Base-by-base conservation (phyloP, 345 rosid species). In the Eucalyptus marginata region DNA sequence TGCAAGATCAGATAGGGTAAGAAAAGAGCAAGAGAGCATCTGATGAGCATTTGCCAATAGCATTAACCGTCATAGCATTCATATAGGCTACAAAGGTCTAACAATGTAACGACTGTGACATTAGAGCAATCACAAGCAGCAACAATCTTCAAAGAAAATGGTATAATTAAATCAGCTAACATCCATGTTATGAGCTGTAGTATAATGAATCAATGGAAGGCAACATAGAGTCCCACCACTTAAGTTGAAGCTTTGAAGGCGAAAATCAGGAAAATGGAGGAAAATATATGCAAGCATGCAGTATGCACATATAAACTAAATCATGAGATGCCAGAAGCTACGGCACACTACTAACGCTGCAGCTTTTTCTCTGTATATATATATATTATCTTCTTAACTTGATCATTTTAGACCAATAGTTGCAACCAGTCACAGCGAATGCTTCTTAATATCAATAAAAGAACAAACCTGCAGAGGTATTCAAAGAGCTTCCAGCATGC, bases 391-490 rank as follows among this genome's bases (percentile, higher is more conserved):
- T 76, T 76, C 83, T 40, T 76, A 76, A 76, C 83, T 10, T 20
- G 83, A 76, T 76, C 27, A 7, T 36, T 44, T 13, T 76, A 40
- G 47, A 40, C 47, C 83, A 76, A 76, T 76, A 40, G 15, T 76
- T 11, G 47, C 84, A 43, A 76, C 84, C 84, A 20, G 15, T 54
- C 47, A 12, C 27, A 33, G 20, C 17, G 12, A 36, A 52, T 86
- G n/a, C 18, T 40, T 86, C 29, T 86, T 12, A 13, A 25, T 52
- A 51, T 54, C 36, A 59, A 8, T 18, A 43, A 86, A 85, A 11
- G 31, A 86, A 79, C 93, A 33, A 44, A 92, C 95, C 95, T 92
- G 95, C 86, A 79, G 91, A 87, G 51, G 91, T 81, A 89, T 54
- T 49, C 44, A 86, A 49, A 54, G 91, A 79, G 87, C 46, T 89